Evolutionary conservation across 164 flowering plant species (phyloP), one percentile per base, ranked within the genome.

Genomic region (Chloranthus sessilifolius): DNA sequence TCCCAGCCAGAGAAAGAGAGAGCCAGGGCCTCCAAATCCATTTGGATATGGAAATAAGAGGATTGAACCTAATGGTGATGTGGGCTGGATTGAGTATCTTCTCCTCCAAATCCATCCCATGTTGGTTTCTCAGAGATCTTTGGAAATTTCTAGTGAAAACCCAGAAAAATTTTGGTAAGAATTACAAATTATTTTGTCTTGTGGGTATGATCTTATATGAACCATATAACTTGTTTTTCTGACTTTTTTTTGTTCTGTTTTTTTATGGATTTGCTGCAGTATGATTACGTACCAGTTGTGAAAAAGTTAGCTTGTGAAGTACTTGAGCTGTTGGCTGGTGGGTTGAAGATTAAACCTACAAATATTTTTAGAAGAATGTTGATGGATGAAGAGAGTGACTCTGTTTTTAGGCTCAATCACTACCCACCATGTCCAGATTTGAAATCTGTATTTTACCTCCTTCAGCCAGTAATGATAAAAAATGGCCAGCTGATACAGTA

Each of bases 1-100:
- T n/a, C 96, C 8, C 80, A 67, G 54, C 41, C 69, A 28, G 80
- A 80, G 52, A 92, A 92, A 52, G 83, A 86, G 17, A 69, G 52
- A 35, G 76, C n/a, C 69, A 17, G 80, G 89, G 16, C 80, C 86
- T 25, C 61, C 95, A 14, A 61, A 67, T 59, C 92, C 98, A 2
- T 79, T 75, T 50, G 98, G 98, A 8, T 91, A 86, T 54, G 96
- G 95, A 3, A 83, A 58, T 70, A 86, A 65, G 62, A 63, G 55
- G 39, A 86, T 88, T 58, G 98, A 96, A 3, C 75, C 71, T 1
- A 85, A 81, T 54, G 98, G 98, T 7, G 98, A 92, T 64, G 76
- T 85, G 24, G 98, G 98, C 21, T 88, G 96, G 96, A 52, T 92
- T 53, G 98, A 92, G 43, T 92, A 85, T 56, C 77, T 92, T 23